phyloP scores from a whole-genome alignment of 257 asterid species.

The Jacaranda mimosifolia region DNA sequence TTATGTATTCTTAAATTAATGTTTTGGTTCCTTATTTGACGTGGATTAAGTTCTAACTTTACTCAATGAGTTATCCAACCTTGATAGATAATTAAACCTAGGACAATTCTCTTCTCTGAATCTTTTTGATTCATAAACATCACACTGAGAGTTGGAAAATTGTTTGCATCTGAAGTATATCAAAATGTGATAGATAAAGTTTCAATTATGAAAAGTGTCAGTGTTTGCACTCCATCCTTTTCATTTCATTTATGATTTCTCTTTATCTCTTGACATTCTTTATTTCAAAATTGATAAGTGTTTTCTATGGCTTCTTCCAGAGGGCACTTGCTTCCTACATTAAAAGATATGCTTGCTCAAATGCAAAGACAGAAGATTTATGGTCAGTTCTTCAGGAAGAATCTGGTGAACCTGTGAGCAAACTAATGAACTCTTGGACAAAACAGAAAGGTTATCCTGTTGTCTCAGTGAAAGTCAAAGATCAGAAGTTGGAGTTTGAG shows the following conservation, averaged over 20 bases:
- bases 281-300: slow-evolving; percentile 2
- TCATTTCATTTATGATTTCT: slow-evolving; percentile 18
- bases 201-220: background rate
- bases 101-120: slow-evolving; percentile 8
- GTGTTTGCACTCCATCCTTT: background rate
- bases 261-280: slow-evolving; percentile 19
- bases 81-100: background rate
- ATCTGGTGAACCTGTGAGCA: slow-evolving; percentile 95
- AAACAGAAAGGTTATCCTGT: slow-evolving; percentile 94
- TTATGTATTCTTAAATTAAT: background rate
- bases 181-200: background rate
- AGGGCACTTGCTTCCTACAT: slow-evolving; percentile 90
- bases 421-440: slow-evolving; percentile 91
- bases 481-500: slow-evolving; percentile 76
- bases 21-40: background rate
- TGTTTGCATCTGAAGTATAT: background rate
- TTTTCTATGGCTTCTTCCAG: slow-evolving; percentile 53
- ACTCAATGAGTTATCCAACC: background rate
- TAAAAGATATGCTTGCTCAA: slow-evolving; percentile 80
- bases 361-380: slow-evolving; percentile 94
- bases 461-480: slow-evolving; percentile 76
- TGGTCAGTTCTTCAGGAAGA: slow-evolving; percentile 94
- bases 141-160: background rate
- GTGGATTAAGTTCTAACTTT: slow-evolving; percentile 3
- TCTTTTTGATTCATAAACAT: slow-evolving; percentile 1